Conservation (phyloP, 495 filamentous ascomycete species). For the Neurospora tetrasperma region DNA sequence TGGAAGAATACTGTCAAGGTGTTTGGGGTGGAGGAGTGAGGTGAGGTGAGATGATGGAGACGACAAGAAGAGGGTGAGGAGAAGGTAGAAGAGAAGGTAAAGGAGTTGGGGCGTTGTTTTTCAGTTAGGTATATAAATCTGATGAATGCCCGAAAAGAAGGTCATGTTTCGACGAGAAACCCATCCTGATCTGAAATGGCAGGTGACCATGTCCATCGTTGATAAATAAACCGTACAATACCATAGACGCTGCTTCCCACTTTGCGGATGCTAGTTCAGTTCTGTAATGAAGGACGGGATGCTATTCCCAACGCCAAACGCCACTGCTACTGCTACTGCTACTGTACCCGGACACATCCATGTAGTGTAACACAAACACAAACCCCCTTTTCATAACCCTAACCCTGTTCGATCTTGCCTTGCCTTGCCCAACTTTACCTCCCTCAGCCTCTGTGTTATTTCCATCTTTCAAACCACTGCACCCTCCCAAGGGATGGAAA, state of each 20-base stretch:
- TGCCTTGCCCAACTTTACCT: too few relatives aligned
- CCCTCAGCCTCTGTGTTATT: too few relatives aligned
- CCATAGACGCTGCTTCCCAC: not conserved
- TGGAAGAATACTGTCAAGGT: conserved; percentile 77
- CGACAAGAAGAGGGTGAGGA: not conserved
- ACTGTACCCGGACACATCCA: not conserved
- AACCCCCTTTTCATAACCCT: not conserved
- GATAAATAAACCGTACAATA: not conserved
- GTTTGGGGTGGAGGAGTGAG: conserved; percentile 57
- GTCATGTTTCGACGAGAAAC: too few relatives aligned
- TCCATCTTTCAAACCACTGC: too few relatives aligned
- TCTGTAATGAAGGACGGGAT: not conserved
- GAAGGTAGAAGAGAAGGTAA: not conserved
- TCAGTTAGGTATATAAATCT: too few relatives aligned
- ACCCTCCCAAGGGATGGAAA: too few relatives aligned
- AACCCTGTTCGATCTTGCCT: too few relatives aligned
- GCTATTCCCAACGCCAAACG: not conserved
- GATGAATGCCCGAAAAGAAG: too few relatives aligned
- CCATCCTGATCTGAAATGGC: too few relatives aligned
- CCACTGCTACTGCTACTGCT: not conserved
- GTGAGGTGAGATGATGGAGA: not conserved
- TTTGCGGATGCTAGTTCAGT: not conserved
- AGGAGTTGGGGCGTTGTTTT: conserved; percentile 5
- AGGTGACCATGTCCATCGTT: too few relatives aligned
- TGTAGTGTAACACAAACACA: not conserved